phyloP scores from a whole-genome alignment of 202 grass and related monocot genomes.

The Setaria viridis region DNA sequence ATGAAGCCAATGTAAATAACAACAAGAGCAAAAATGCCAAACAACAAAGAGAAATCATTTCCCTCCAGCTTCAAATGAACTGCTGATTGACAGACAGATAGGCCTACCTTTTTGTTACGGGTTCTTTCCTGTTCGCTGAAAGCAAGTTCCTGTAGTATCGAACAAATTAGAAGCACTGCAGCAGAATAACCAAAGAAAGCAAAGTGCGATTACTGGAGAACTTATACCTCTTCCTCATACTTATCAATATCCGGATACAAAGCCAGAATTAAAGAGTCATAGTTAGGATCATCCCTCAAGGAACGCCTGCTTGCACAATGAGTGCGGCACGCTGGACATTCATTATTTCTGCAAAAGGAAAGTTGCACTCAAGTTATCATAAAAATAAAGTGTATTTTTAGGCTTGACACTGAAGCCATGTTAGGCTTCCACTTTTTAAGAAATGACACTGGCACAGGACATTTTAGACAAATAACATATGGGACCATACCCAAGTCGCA shows the following conservation, averaged over 20 bases:
- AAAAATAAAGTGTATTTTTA: constrained; percentile 27
- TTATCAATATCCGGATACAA: constrained; percentile 99
- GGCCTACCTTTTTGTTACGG: constrained; percentile 90
- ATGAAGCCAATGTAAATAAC: constrained; percentile 45
- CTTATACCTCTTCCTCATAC: constrained; percentile 84
- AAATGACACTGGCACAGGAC: constrained; percentile 35
- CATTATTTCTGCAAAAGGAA: constrained; percentile 86
- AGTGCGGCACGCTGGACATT: constrained; percentile 95
- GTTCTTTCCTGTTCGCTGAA: constrained; percentile 87
- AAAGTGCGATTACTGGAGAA: constrained; percentile 30
- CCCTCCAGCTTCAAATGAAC: constrained; percentile 19
- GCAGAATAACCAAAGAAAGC: constrained; percentile 34
- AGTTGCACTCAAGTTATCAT: constrained; percentile 3
- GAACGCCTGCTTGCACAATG: constrained; percentile 98
- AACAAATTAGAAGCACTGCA: constrained; percentile 42
- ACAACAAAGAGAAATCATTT: constrained; percentile 26
- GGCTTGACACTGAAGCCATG: constrained; percentile 28
- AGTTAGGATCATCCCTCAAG: constrained; percentile 97
- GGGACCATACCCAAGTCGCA: constrained; percentile 87
- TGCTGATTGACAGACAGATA: constrained; percentile 32
- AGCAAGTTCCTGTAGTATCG: constrained; percentile 82
- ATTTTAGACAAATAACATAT: constrained; percentile 36
- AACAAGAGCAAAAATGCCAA: constrained; percentile 26
- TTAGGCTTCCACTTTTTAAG: constrained; percentile 30
- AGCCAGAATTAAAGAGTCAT: constrained; percentile 93